Evolutionary conservation across 352 stramenopile genomes (phyloP), one percentile per base, ranked within the genome.

Genomic region (Pythium rishiriense): DNA sequence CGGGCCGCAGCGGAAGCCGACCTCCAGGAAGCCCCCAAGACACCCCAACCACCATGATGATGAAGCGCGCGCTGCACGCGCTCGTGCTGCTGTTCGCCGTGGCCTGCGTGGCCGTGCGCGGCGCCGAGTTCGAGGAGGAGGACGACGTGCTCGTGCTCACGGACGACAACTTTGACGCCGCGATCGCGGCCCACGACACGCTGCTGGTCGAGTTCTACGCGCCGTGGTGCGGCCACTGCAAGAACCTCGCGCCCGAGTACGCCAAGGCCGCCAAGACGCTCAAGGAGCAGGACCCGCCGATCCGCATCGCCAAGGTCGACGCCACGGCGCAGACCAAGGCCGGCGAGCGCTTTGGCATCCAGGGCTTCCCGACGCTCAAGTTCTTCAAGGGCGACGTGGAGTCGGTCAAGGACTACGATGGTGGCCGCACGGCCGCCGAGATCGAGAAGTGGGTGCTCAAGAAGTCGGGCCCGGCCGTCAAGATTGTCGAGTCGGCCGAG

Each of bases 211-310:
- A 98, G 73, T 98, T 98, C 72, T 97, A 97, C 73, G 93, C 93
- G 28, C 93, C 93, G 28, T 98, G 91, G 91, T 98, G 91, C 66
- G 93, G 93, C 52, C 93, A 98, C 83, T 98, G 93, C 88, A 97
- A 98, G 83, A 73, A 66, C 47, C 73, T 98, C 45, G 85, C 88
- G 12, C 93, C 93, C 9, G 88, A 83, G 37, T 98, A 95, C 81
- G 87, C 97, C 58, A 79, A 93, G 51, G 81, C 93, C 59, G 85
- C 54, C 37, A 83, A 79, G 53, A 82, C 93, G 37, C 93, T 81
- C 17, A 86, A 93, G 50, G 82, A 90, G 31, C 76, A 87, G 46
- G 84, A 98, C 47, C 82, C 35, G 90, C 97, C 4, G 82, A 97
- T 94, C 62, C 76, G 93, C 28, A 81, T 96, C 63, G 87, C 83